Conservation (phyloP, 345 rosid genomes). For the Citrus trifoliata region DNA sequence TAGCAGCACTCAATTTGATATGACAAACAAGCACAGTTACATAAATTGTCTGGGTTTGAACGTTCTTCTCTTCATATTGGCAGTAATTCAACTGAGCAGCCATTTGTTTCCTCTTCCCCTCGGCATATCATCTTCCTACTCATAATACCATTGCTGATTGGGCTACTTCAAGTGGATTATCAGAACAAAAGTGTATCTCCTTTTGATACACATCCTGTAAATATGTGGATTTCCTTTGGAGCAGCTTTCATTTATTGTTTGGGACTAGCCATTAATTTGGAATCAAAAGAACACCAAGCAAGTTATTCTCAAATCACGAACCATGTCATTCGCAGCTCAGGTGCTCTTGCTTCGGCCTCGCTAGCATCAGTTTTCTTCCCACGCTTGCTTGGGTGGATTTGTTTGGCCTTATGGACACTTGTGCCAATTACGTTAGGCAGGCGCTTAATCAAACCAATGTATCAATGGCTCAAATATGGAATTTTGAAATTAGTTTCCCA, state of each 20-base stretch:
- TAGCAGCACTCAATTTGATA: too few relatives aligned
- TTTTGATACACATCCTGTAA: slow-evolving; percentile 1
- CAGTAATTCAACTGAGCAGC: neutral
- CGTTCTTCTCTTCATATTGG: neutral
- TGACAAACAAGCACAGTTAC: too few relatives aligned
- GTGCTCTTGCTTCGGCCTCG: neutral
- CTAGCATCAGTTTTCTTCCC: slow-evolving; percentile 5
- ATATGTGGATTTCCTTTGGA: neutral
- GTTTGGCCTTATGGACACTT: neutral
- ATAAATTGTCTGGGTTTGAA: too few relatives aligned
- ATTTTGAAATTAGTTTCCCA: neutral
- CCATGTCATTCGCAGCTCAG: neutral
- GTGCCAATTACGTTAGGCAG: neutral
- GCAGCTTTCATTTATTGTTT: neutral
- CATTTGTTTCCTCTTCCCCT: neutral
- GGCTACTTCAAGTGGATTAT: slow-evolving; percentile 1
- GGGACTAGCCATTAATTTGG: neutral
- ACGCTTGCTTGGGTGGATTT: neutral
- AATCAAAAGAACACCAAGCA: neutral
- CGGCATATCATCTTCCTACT: neutral
- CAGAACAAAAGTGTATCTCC: slow-evolving; percentile 4
- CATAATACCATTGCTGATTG: neutral
- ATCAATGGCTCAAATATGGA: neutral
- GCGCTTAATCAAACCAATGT: neutral
- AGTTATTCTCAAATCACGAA: neutral